Conservation (phyloP, 164 flowering plant genomes). For the Sextonia rubra region DNA sequence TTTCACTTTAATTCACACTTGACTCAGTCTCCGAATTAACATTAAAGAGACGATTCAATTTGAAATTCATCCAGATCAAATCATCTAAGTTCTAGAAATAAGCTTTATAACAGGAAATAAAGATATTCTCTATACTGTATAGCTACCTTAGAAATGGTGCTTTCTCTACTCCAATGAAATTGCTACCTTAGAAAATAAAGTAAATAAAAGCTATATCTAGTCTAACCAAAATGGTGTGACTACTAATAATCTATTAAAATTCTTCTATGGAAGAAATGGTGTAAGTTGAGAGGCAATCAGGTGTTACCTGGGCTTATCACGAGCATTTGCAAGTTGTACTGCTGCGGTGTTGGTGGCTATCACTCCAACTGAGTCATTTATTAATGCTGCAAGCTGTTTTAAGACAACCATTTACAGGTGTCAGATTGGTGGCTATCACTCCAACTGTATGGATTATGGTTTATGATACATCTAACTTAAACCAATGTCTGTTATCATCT, state of each 20-base stretch:
- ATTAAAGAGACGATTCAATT: too few species aligned
- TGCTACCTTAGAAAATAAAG: neutral
- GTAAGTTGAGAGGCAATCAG: neutral
- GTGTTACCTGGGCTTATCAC: constrained; percentile 67
- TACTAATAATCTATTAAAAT: neutral
- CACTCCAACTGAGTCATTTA: constrained; percentile 83
- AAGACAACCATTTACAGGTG: neutral
- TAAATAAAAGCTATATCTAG: neutral
- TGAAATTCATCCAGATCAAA: too few species aligned
- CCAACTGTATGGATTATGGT: neutral
- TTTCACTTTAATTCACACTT: neutral
- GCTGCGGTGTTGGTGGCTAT: constrained; percentile 91
- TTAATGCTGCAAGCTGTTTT: constrained; percentile 73
- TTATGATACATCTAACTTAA: neutral
- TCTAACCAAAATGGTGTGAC: neutral
- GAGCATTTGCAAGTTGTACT: constrained; percentile 78
- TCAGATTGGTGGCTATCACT: neutral
- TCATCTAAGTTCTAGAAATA: too few species aligned
- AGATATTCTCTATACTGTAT: too few species aligned
- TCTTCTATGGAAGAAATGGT: neutral
- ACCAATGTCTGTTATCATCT: too few species aligned
- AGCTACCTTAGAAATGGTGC: too few species aligned
- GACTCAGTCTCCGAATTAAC: too few species aligned
- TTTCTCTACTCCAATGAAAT: too few species aligned
- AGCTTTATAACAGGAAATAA: too few species aligned